Evolutionary conservation across 805 yeast genomes (phyloP).

Genomic region (Pichia gijzeniarum): DNA sequence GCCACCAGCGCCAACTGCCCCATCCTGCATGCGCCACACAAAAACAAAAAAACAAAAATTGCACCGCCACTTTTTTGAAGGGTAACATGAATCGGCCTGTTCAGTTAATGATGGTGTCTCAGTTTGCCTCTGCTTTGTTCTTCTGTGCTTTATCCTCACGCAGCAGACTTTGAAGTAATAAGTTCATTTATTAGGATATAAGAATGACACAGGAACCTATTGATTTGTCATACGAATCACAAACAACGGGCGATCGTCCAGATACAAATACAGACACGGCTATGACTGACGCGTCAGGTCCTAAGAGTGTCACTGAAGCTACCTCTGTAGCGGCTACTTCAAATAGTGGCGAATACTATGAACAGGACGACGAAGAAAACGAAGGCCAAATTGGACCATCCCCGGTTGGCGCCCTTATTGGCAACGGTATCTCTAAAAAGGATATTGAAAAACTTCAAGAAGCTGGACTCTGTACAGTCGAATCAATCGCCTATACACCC

Average conservation of each 20-base stretch:
- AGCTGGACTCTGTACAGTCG: conserved; percentile 84
- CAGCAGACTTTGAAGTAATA: not conserved
- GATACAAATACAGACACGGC: not conserved
- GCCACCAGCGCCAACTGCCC: no score
- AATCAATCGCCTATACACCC: conserved; percentile 89
- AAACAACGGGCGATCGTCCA: not conserved
- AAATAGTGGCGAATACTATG: not conserved
- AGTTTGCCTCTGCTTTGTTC: no score
- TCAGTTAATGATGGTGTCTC: no score
- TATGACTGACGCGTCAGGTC: conserved; percentile 10
- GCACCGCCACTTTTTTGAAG: no score
- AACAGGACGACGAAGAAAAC: conserved; percentile 43
- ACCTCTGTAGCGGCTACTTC: conserved; percentile 6
- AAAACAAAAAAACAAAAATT: not conserved
- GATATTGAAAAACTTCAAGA: conserved; percentile 79
- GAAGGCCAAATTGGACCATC: conserved; percentile 44
- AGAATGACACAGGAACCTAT: conserved; percentile 11
- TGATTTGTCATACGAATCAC: conserved; percentile 11
- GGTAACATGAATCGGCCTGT: no score
- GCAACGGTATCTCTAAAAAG: conserved; percentile 76
- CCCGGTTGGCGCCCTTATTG: conserved; percentile 49
- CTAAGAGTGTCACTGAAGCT: not conserved
- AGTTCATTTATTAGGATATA: not conserved
- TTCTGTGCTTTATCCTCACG: no score
- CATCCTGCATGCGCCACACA: no score